Conservation (phyloP, 75 land plant genomes). For the Pinus tabuliformis region DNA sequence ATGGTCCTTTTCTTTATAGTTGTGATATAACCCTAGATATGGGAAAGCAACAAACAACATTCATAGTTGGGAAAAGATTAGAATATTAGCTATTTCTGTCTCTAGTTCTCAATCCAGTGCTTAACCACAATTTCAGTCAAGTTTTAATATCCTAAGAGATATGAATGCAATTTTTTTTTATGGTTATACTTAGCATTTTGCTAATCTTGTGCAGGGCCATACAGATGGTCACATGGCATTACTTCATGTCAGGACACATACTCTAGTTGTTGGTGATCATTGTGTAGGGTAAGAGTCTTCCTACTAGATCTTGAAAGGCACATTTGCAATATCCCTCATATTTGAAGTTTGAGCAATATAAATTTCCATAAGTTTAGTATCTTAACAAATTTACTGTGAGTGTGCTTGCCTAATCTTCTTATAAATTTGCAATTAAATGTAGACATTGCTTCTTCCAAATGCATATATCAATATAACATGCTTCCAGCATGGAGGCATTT, state of each 20-base stretch:
- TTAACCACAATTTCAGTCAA: background rate
- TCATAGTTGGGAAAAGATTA: too few relatives aligned
- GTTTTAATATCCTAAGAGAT: background rate
- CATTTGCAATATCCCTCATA: too few relatives aligned
- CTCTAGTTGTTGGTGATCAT: conserved; percentile 88
- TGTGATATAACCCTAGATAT: too few relatives aligned
- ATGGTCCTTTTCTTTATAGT: too few relatives aligned
- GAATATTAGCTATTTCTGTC: too few relatives aligned
- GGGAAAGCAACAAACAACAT: too few relatives aligned
- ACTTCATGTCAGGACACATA: conserved; percentile 56
- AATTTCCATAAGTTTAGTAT: background rate
- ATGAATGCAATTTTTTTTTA: background rate
- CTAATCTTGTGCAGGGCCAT: conserved; percentile 63
- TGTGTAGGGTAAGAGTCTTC: conserved; percentile 83
- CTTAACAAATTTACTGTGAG: background rate
- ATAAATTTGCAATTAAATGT: background rate
- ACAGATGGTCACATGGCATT: conserved; percentile 92
- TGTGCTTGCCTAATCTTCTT: too few relatives aligned
- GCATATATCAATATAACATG: background rate
- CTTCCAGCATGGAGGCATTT: background rate
- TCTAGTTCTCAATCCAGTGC: too few relatives aligned
- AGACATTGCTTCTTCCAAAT: background rate
- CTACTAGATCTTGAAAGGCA: too few relatives aligned
- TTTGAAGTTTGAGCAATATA: too few relatives aligned
- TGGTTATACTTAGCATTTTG: background rate